Evolutionary conservation across 2,329 filamentous ascomycete genomes (phyloP), one percentile per base, ranked within the genome.

Genomic region (Verruconis gallopava): DNA sequence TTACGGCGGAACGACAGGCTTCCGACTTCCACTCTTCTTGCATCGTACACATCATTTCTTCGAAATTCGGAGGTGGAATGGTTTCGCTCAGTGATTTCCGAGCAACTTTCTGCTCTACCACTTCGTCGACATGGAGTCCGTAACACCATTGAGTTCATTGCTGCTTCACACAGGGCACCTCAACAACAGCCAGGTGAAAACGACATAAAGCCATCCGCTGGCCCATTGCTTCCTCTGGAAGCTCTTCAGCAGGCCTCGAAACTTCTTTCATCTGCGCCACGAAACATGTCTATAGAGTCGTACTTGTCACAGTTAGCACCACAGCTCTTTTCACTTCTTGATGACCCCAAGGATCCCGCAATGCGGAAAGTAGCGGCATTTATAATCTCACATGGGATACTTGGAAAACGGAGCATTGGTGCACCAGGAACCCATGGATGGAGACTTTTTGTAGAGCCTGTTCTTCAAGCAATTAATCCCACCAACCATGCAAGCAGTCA

Each of bases 111-210:
- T 1, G 54, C 66, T 11, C 53, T 84, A 6, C 79, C 80, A 1
- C 63, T 82, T 19, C 67, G 79, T 3, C 60, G 64, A 2, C 69
- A 75, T 46, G 80, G 80, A 14, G 76, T 85, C 12, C 70, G 79
- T 22, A 71, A 74, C 19, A 79, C 76, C 0, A 65, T 84, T 46
- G 79, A 84, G 52, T 84, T 84, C 52, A 67, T 85, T 25, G 79
- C 82, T 44, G 71, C 78, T 1, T 75, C 81, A 4, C 79, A 82
- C 46, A 73, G 79, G 0, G 54, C 54, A 4, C 53, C 59, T 35
- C 57, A 59, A 68, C 71, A 46, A 66, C 63, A 48, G 59, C 61
- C 4, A 55, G 63, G 44, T 57, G 59, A 49, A 41, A 42, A 53
- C 21, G 49, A 55, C 5, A 46, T 51, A 34, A 49, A 50, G 4